Evolutionary conservation across 2,329 filamentous ascomycete species (phyloP), one percentile per base, ranked within the genome.

Genomic region (Cladobotryum mycophilum): DNA sequence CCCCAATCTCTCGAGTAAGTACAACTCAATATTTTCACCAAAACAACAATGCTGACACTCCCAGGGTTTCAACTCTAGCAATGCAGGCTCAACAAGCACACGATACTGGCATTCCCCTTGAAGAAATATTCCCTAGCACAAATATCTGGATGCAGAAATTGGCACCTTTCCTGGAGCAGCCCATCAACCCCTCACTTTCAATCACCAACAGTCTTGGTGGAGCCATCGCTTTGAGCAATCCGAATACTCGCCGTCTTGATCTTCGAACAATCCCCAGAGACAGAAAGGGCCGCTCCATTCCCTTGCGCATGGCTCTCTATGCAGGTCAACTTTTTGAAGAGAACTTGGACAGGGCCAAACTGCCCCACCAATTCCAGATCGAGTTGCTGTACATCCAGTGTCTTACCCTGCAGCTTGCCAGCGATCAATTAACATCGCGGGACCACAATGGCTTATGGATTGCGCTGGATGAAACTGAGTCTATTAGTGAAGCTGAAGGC

Each of bases 281-380:
- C 62, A 72, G 77, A 4, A 79, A 80, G 56, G 87, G 87, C 0
- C 80, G 84, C 33, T 89, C 89, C 2, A 74, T 87, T 48, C 82
- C 89, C 1, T 80, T 88, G 13, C 79, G 92, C 49, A 87, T 95
- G 71, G 82, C 85, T 1, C 74, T 85, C 45, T 96, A 90, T 64
- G 78, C 82, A 0, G 73, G 76, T 5, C 76, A 76, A 45, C 64
- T 93, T 0, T 63, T 90, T 0, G 61, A 66, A 1, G 64, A 67
- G 3, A 67, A 70, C 0, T 57, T 76, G 9, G 58, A 70, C 2
- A 49, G 76, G 1, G 57, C 68, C 0, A 58, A 64, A 0, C 54
- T 80, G 0, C 70, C 76, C 0, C 59, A 61, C 2, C 61, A 69
- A 2, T 67, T 70, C 17, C 73, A 75, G 47, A 65, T 75, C 8